Evolutionary conservation across 2,329 filamentous ascomycete genomes (phyloP), one percentile per base, ranked within the genome.

Genomic region (Blumeriella jaapii): DNA sequence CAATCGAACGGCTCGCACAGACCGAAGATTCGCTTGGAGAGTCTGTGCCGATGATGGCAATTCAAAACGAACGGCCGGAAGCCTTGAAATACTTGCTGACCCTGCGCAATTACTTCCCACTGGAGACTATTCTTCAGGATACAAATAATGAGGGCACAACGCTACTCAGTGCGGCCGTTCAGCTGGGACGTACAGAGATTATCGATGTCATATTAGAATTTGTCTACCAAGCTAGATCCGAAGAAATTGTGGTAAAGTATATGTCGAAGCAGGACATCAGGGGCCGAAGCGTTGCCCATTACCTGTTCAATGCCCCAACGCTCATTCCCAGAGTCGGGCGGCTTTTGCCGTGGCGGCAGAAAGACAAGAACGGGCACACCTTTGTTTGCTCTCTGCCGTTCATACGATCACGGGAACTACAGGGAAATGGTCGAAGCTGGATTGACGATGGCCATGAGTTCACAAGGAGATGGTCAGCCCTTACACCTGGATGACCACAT

Each of bases 311-410:
- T 53, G 79, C 84, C 6, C 91, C 91, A 2, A 68, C 72, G 34
- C 65, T 98, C 13, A 91, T 98, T 47, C 63, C 67, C 28, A 69
- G 71, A 36, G 78, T 96, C 41, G 87, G 86, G 2, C 68, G 71
- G 40, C 61, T 89, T 46, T 65, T 98, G 34, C 82, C 85, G 6
- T 98, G 91, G 91, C 73, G 76, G 39, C 75, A 93, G 57, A 85
- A 80, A 47, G 91, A 98, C 59, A 93, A 86, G 56, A 95, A 96
- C 54, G 91, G 91, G 0, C 91, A 96, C 93, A n/a, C 93, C 91
- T 2, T 63, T 98, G 6, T 96, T 98, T 56, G 91, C 91, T 2
- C 67, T 96, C 1, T 96, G 87, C 57, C 76, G 91, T 49, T 96
- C 86, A 0, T 98, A 98, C 53, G 91, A 98, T 54, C 86, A 98